Evolutionary conservation across 306 rosid genomes (phyloP), one percentile per base, ranked within the genome.

Genomic region (Castanea crenata): DNA sequence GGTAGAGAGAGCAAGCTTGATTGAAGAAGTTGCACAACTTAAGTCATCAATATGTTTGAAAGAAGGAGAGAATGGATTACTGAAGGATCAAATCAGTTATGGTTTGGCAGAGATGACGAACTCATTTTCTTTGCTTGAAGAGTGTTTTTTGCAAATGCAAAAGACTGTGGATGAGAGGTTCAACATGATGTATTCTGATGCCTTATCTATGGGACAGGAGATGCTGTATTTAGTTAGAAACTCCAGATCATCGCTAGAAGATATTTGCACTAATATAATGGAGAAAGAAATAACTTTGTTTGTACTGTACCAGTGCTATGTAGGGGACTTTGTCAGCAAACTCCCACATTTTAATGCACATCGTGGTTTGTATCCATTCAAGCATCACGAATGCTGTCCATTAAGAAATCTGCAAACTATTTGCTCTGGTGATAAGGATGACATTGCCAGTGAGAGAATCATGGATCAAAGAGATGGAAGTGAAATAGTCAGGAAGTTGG

Each of bases 211-310:
- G 79, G 89, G 87, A 77, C 64, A 80, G 80, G 90, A 88, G 82
- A 88, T 91, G 80, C 68, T 78, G 65, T 38, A 38, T 76, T 78
- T 72, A 77, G 76, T 86, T 46, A 75, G 83, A 81, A 84, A 79
- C 80, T 85, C 89, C 68, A 84, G 89, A 76, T 84, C 90, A 76
- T 79, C 84, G 1, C 55, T 90, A 73, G 99, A 94, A 85, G 92
- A 88, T 86, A 63, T 82, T 49, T 85, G 73, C 80, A 76, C 85
- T 75, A 85, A 83, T 81, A 71, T 80, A 79, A 73, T 86, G 86
- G 89, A 56, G 81, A 86, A 81, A 78, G 87, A 92, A 64, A 74
- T 90, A 81, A 67, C 75, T 78, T 86, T 85, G 44, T 87, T 82
- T 85, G 90, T 88, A 75, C 67, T 89, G 46, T 76, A 85, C 78